Conservation (phyloP, 1,139 yeast genomes). For the Nematodospora anomalae region DNA sequence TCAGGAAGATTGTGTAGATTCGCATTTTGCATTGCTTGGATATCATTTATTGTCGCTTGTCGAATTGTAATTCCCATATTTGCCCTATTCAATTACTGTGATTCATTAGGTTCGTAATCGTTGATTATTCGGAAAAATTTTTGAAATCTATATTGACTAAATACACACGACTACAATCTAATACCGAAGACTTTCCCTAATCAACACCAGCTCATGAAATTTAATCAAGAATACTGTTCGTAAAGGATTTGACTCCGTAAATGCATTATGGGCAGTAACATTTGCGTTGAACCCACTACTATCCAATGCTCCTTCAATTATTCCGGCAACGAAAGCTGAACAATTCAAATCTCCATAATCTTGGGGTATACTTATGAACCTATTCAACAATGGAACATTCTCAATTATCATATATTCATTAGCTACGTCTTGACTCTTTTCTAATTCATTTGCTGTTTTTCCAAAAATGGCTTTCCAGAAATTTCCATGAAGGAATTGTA, state of each 20-base stretch:
- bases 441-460: conserved; percentile 80
- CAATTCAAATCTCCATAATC: conserved; percentile 80
- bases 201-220: conserved; percentile 60
- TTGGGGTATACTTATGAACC: conserved; percentile 75
- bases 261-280: conserved; percentile 87
- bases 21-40: conserved; percentile 96
- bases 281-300: conserved; percentile 76
- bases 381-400: conserved; percentile 72
- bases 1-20: conserved; percentile 92
- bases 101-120: no score
- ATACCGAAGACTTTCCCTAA: conserved; percentile 46
- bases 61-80: conserved; percentile 83
- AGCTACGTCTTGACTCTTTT: conserved; percentile 76
- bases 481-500: conserved; percentile 80
- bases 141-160: background rate
- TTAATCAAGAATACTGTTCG: conserved; percentile 84
- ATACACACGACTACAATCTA: conserved; percentile 4
- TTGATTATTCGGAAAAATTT: background rate
- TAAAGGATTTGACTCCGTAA: conserved; percentile 59
- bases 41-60: conserved; percentile 81
- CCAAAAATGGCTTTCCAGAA: conserved; percentile 87
- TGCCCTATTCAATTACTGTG: background rate
- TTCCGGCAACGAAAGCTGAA: conserved; percentile 86
- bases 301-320: conserved; percentile 86
- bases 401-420: conserved; percentile 89